Evolutionary conservation across 257 asterid genomes (phyloP), one percentile per base, ranked within the genome.

Genomic region (Lycium barbarum): DNA sequence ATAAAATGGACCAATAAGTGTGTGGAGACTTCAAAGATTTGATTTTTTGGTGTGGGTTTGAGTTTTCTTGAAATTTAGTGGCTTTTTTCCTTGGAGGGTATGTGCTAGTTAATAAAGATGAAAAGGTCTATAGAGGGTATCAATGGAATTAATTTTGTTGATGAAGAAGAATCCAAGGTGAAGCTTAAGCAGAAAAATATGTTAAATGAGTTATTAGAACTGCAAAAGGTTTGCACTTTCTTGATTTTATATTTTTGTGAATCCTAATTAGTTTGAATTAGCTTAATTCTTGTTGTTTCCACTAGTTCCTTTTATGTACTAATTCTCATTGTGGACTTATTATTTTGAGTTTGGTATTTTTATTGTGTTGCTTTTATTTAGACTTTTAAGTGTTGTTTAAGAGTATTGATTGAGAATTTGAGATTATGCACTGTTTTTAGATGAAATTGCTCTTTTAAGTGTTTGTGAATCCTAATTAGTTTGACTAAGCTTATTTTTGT

Each of bases 161-260:
- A 12, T 13, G 22, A 76, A 26, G 81, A 22, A 76, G 82, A 70
- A 70, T 38, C 62, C 20, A 51, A 22, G 22, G 82, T 1, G 11
- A 14, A 74, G 7, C 43, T 74, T 2, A 74, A 12, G 12, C 40
- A 20, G 81, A 67, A 70, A 70, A 70, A 70, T 9, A 51, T 70
- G 78, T 76, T 76, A 22, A 76, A 13, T 3, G 47, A 76, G 26
- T 76, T 76, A 8, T 76, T 76, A 26, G 82, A 49, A 76, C 1
- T 76, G 82, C 82, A 76, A 76, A 76, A 76, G 82, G 82, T 76
- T 76, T 76, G 45, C 35, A 51, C 63, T 76, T 76, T 70, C 63
- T 51, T 53, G 47, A 6, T 14, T 51, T 68, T 12, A 12, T 22
- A 18, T n/a, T 11, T 22, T 51, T 36, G 26, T 17, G 78, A 70